Evolutionary conservation across 768 basidiomycete species (phyloP), one percentile per base, ranked within the genome.

Genomic region (Holtermannia corniformis): DNA sequence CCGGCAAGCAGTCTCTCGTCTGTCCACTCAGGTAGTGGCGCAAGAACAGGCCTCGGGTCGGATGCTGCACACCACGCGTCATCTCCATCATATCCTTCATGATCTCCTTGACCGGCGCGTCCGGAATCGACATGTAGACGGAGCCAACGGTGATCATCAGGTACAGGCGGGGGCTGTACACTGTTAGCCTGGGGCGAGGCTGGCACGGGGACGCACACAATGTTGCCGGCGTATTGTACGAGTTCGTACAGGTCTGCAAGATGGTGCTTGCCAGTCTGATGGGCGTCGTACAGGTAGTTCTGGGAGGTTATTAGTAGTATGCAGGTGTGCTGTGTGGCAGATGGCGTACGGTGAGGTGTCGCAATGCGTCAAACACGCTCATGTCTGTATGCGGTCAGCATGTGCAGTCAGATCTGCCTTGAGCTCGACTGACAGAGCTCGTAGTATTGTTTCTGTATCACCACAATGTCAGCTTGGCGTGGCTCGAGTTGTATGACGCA

Each of bases 51-150:
- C 95, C 95, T 44, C 95, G 80, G 47, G 91, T 89, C n/a, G 95
- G 93, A 70, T 97, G 91, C 58, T 97, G 78, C 3, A 99, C 90
- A 56, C 95, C 95, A 19, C 91, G 78, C 28, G 90, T 90, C 95
- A 97, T 97, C 73, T 99, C 95, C 86, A 99, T 86, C 93, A 97
- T 96, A 73, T 99, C 95, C 78, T 95, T 97, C 93, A 97, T 99
- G 57, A 99, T 90, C 76, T 99, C 93, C 78, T 91, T 95, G 51
- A 97, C 84, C 3, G 93, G 93, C 10, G 93, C 92, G 54, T 95
- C 93, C 2, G 90, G 83, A 48, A 96, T 84, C 24, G 90, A 91
- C 95, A 99, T 97, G 78, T 96, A 99, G 28, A 97, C 92, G 0
- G 93, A 88, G 59, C 95, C 95, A 57, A 99, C 93, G 37, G 95